Percentiles rank a stretch among this genome's conserved stretches.
Conservation (phyloP, 352 stramenopile species). For the Pythium utonaiense region DNA sequence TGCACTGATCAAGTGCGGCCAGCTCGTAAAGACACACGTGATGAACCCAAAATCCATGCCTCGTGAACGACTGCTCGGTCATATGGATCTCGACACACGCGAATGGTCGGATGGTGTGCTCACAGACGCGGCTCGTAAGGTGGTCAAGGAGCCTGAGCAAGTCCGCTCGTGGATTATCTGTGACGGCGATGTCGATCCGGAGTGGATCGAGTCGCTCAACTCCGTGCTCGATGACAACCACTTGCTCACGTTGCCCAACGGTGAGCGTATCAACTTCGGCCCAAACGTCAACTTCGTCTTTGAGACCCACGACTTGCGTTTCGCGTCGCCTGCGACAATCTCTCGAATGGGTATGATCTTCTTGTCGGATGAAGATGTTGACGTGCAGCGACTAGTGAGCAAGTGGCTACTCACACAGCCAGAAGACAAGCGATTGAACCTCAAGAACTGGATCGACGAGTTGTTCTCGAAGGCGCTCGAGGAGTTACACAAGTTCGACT, state of each 20-base stretch:
- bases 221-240: conserved; percentile 96
- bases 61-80: conserved; percentile 84
- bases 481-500: conserved; percentile 82
- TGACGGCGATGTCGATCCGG: conserved; percentile 94
- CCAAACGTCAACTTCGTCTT: conserved; percentile 97
- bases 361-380: conserved; percentile 90
- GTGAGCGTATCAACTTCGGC: conserved; percentile 94
- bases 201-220: conserved; percentile 97
- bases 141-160: conserved; percentile 87
- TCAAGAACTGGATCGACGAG: conserved; percentile 90
- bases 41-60: conserved; percentile 98
- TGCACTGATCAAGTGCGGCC: conserved; percentile 77
- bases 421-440: conserved; percentile 41
- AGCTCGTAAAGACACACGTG: conserved; percentile 91
- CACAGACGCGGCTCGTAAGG: conserved; percentile 87
- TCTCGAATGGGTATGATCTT: conserved; percentile 97
- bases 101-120: conserved; percentile 96
- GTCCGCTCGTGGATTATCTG: conserved; percentile 94
- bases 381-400: conserved; percentile 68
- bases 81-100: conserved; percentile 94
- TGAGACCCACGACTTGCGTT: conserved; percentile 93
- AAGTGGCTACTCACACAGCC: conserved; percentile 75
- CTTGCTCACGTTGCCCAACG: conserved; percentile 94
- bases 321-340: conserved; percentile 95
- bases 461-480: conserved; percentile 88